Evolutionary conservation across 2,329 filamentous ascomycete genomes (phyloP).

Genomic region (Orbilia oligospora): DNA sequence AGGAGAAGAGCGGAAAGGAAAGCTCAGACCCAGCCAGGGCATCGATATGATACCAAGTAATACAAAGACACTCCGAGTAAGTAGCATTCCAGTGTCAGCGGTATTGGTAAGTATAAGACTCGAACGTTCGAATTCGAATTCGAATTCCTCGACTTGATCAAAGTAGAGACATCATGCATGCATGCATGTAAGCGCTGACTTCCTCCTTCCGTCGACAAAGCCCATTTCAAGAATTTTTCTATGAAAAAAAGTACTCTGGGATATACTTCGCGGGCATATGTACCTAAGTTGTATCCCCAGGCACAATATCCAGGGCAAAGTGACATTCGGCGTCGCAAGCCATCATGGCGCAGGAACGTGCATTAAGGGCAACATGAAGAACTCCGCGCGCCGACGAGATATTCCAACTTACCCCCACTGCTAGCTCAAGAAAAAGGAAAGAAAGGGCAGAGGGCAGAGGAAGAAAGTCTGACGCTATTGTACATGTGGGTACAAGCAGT

Average conservation of each 20-base stretch:
- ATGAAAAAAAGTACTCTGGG: no score
- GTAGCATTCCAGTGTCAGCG: not conserved
- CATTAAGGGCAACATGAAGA: slow-evolving; percentile 15
- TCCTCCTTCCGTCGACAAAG: slow-evolving; percentile 15
- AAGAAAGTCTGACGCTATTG: slow-evolving; percentile 54
- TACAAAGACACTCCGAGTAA: not conserved
- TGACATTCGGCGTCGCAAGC: not conserved
- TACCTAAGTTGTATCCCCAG: not conserved
- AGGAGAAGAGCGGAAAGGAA: not conserved
- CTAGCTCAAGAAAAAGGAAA: slow-evolving; percentile 12
- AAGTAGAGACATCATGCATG: slow-evolving; percentile 17
- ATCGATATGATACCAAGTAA: slow-evolving; percentile 5
- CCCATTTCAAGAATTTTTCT: not conserved
- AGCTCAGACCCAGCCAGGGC: no score
- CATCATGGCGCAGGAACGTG: slow-evolving; percentile 47
- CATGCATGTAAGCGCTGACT: slow-evolving; percentile 50
- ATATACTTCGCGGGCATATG: no score
- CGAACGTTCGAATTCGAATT: not conserved
- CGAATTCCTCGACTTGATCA: not conserved
- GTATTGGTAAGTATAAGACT: not conserved
- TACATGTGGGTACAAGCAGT: slow-evolving; percentile 33
- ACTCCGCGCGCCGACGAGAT: slow-evolving; percentile 42
- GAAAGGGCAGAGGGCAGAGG: not conserved
- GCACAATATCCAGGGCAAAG: not conserved
- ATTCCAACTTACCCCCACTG: not conserved